phyloP scores from a whole-genome alignment of 2,329 filamentous ascomycete genomes.

The Orbilia brochopaga region DNA sequence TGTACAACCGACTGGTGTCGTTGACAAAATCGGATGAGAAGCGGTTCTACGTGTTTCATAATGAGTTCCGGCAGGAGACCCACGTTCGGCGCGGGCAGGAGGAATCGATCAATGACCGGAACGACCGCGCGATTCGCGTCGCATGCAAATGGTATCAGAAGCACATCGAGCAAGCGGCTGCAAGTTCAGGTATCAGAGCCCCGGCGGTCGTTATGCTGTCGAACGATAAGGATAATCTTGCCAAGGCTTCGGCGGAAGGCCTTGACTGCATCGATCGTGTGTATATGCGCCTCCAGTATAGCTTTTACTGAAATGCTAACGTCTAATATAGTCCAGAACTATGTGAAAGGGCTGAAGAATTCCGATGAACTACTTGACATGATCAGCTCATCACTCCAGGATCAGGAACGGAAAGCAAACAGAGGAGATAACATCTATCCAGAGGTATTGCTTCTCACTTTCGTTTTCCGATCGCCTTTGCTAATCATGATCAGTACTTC shows the following conservation, averaged over 20 bases:
- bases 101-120: slow-evolving; percentile 94
- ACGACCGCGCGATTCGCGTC: slow-evolving; percentile 85
- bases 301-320: slow-evolving; percentile 55
- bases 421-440: slow-evolving; percentile 74
- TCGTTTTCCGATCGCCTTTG: neutral
- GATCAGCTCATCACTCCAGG: slow-evolving; percentile 80
- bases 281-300: slow-evolving; percentile 10
- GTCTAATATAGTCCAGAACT: slow-evolving; percentile 68
- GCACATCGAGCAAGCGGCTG: slow-evolving; percentile 71
- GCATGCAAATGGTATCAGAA: slow-evolving; percentile 89
- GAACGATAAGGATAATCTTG: slow-evolving; percentile 85
- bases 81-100: slow-evolving; percentile 75
- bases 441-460: slow-evolving; percentile 60
- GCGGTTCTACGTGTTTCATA: slow-evolving; percentile 98
- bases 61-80: slow-evolving; percentile 93
- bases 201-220: slow-evolving; percentile 91
- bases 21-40: slow-evolving; percentile 96
- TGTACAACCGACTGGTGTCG: slow-evolving; percentile 90
- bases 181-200: slow-evolving; percentile 63
- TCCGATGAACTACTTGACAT: slow-evolving; percentile 87
- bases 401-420: slow-evolving; percentile 68
- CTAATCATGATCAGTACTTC: slow-evolving; percentile 64
- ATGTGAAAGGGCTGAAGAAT: slow-evolving; percentile 83
- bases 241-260: slow-evolving; percentile 77
- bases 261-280: slow-evolving; percentile 59